phyloP scores from a whole-genome alignment of 73 alveolate genomes.

The Tetrahymena elliotti region DNA sequence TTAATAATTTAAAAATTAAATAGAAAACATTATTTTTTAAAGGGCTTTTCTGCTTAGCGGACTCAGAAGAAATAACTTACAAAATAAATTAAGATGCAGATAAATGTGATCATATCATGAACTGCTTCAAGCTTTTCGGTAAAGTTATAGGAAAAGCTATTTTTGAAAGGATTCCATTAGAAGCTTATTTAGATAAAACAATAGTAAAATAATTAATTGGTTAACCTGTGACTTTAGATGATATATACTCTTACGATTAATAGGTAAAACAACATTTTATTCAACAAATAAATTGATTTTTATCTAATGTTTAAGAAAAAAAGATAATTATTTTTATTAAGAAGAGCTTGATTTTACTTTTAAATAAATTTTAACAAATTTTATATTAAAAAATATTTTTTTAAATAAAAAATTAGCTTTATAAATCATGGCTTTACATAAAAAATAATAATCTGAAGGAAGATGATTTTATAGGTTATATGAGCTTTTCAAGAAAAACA shows the following conservation, averaged over 20 bases:
- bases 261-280: background rate
- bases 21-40: background rate
- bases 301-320: slow-evolving; percentile 7
- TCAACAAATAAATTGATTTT: background rate
- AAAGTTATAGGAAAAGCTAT: slow-evolving; percentile 79
- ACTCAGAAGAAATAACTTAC: slow-evolving; percentile 27
- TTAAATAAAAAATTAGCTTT: slow-evolving; percentile 35
- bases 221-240: slow-evolving; percentile 54
- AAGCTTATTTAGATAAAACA: slow-evolving; percentile 68
- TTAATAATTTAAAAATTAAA: background rate
- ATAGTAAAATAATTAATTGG: slow-evolving; percentile 68
- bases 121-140: slow-evolving; percentile 70
- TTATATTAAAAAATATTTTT: slow-evolving; percentile 14
- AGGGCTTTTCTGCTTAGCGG: slow-evolving; percentile 19
- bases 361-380: too few relatives aligned
- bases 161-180: slow-evolving; percentile 77
- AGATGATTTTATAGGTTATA: slow-evolving; percentile 46
- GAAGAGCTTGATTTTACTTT: too few relatives aligned
- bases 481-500: slow-evolving; percentile 15
- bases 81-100: slow-evolving; percentile 7
- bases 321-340: background rate
- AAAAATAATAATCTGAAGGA: slow-evolving; percentile 32
- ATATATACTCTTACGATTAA: slow-evolving; percentile 59
- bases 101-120: background rate
- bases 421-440: slow-evolving; percentile 32